A percentile compares a stretch with the other conserved stretches of the same genome.
Evolutionary conservation across 495 filamentous ascomycete species (phyloP).

Genomic region (Podospora pseudoanserina): DNA sequence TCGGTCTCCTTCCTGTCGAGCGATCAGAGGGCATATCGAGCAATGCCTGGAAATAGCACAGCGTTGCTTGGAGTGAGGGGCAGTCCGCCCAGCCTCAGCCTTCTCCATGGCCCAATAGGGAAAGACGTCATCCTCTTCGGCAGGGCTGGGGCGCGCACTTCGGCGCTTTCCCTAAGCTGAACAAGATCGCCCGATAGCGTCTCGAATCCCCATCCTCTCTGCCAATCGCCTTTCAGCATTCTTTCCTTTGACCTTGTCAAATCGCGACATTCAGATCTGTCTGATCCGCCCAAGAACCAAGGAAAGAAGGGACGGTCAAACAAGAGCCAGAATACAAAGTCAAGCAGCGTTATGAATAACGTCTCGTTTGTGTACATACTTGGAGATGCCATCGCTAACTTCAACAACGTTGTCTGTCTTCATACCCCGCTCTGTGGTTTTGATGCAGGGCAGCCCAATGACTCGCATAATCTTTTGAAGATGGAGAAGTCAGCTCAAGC

Average conservation of each 20-base stretch:
- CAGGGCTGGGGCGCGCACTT: slow-evolving; percentile 15
- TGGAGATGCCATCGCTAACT: neutral
- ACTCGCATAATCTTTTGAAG: slow-evolving; percentile 19
- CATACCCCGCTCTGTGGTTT: slow-evolving; percentile 8
- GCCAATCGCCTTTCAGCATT: neutral
- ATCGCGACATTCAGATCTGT: slow-evolving; percentile 13
- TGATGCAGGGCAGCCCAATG: slow-evolving; percentile 11
- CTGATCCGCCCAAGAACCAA: slow-evolving; percentile 9
- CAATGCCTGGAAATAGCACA: slow-evolving; percentile 22
- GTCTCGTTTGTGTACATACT: slow-evolving; percentile 27
- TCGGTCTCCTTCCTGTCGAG: neutral
- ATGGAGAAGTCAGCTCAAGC: slow-evolving; percentile 14
- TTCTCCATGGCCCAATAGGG: slow-evolving; percentile 11
- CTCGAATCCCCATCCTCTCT: slow-evolving; percentile 6
- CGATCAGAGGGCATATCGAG: neutral
- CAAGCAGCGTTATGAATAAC: neutral
- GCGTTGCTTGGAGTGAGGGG: slow-evolving; percentile 16
- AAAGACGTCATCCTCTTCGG: slow-evolving; percentile 24
- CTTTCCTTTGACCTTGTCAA: slow-evolving; percentile 1
- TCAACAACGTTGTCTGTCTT: slow-evolving; percentile 1
- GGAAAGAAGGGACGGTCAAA: neutral
- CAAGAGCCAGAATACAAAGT: neutral
- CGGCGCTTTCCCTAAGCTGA: slow-evolving; percentile 22
- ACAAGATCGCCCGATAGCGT: slow-evolving; percentile 19
- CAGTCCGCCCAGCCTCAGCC: slow-evolving; percentile 1